Conservation (phyloP, 768 basidiomycete species). For the Leucosporidium scottii region DNA sequence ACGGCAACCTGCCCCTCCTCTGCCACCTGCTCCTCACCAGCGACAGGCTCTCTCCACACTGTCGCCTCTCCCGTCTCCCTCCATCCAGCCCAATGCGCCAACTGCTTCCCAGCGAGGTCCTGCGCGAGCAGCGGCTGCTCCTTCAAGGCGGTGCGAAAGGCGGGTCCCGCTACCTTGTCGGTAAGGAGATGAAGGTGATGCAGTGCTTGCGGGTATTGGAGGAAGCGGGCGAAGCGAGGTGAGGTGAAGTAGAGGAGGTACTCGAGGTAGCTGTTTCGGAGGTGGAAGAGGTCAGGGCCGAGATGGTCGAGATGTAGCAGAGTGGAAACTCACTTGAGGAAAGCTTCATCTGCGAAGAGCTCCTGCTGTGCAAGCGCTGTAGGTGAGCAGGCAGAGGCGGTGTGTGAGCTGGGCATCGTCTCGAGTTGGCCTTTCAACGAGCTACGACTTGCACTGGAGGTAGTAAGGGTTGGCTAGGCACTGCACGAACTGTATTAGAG, state of each 20-base stretch:
- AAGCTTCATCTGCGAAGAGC: constrained; percentile 23
- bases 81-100: constrained; percentile 35
- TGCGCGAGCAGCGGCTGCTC: constrained; percentile 23
- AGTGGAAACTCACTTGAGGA: constrained; percentile 22
- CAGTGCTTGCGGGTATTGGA: constrained; percentile 33
- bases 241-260: constrained; percentile 33
- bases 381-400: background rate
- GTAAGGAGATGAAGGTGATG: constrained; percentile 32
- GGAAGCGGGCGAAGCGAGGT: constrained; percentile 31
- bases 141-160: constrained; percentile 22
- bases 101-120: constrained; percentile 28
- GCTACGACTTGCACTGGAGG: constrained; percentile 23
- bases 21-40: too few relatives aligned
- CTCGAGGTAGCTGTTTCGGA: constrained; percentile 24
- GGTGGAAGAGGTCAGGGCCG: background rate
- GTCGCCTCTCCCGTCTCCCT: constrained; percentile 14
- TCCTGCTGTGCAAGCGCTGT: constrained; percentile 34
- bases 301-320: too few relatives aligned
- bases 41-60: too few relatives aligned
- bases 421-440: too few relatives aligned
- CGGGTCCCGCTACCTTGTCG: constrained; percentile 2
- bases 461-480: constrained; percentile 36
- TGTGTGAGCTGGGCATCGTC: background rate
- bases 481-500: constrained; percentile 25
- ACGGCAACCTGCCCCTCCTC: too few relatives aligned